Conservation (phyloP, 2,329 filamentous ascomycete species). For the Furcasterigmium furcatum region DNA sequence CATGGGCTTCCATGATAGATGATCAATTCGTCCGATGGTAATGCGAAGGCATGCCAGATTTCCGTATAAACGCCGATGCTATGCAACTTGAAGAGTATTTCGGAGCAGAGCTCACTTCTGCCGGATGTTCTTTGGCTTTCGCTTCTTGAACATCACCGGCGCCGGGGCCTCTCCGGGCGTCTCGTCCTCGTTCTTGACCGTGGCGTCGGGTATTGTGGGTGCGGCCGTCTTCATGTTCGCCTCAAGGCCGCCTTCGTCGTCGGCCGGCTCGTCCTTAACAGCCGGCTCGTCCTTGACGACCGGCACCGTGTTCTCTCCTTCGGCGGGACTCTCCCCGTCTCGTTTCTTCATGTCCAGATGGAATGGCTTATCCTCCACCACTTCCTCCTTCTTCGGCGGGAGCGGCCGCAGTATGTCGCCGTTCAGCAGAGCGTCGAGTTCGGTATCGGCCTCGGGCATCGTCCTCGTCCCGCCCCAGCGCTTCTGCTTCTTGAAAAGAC, state of each 20-base stretch:
- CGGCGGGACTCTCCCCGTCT: conserved; percentile 3
- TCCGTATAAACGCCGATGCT: too few relatives aligned
- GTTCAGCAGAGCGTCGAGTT: conserved; percentile 60
- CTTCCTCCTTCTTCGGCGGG: conserved; percentile 24
- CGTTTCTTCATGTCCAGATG: too few relatives aligned
- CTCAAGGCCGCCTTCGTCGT: conserved; percentile 11
- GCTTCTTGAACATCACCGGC: conserved; percentile 73
- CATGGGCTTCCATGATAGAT: too few relatives aligned
- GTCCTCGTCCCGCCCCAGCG: conserved; percentile 51
- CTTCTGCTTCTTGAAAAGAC: conserved; percentile 57
- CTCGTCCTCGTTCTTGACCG: conserved; percentile 40
- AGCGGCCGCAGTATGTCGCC: conserved; percentile 23
- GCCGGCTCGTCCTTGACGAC: conserved; percentile 19
- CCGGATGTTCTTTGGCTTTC: conserved; percentile 65
- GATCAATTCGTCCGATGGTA: too few relatives aligned
- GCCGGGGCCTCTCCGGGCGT: conserved; percentile 27
- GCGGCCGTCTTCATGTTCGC: conserved; percentile 7
- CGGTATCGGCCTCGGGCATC: conserved; percentile 44
- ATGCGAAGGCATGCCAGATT: too few relatives aligned
- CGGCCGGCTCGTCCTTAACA: conserved; percentile 35
- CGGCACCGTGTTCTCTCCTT: conserved; percentile 15
- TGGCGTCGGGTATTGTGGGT: conserved; percentile 4
- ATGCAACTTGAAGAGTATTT: too few relatives aligned
- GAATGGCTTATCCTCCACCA: too few relatives aligned
- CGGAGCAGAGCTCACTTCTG: conserved; percentile 44